phyloP scores from a whole-genome alignment of 345 rosid species.

The Populus pruinosa region DNA sequence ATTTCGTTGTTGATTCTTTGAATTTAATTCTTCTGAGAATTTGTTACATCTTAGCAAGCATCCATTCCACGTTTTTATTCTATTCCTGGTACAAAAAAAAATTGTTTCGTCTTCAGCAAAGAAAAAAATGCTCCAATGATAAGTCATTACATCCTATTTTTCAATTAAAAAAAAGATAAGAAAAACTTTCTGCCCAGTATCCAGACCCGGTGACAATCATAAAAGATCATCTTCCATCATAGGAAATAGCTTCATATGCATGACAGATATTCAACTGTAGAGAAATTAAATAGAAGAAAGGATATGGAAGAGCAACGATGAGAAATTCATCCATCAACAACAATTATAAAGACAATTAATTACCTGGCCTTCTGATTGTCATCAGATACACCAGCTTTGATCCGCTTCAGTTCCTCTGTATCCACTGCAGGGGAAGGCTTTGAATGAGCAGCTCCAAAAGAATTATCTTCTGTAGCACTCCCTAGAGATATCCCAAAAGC shows the following conservation, averaged over 20 bases:
- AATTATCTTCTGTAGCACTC: slow-evolving; percentile 34
- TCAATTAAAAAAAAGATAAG: background rate
- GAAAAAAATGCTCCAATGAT: background rate
- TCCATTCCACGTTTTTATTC: slow-evolving; percentile 36
- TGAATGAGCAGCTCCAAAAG: slow-evolving; percentile 41
- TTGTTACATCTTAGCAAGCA: slow-evolving; percentile 36
- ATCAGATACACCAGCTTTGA: slow-evolving; percentile 34
- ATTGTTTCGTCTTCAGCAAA: slow-evolving; percentile 10
- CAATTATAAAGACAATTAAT: background rate
- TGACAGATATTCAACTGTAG: slow-evolving; percentile 2
- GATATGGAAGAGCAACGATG: background rate
- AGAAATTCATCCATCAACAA: slow-evolving; percentile 3
- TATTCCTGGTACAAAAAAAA: slow-evolving; percentile 31
- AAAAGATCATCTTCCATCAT: slow-evolving; percentile 8
- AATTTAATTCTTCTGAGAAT: slow-evolving; percentile 30
- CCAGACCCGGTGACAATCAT: background rate
- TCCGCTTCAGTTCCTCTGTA: slow-evolving; percentile 48
- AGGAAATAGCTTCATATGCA: slow-evolving; percentile 3
- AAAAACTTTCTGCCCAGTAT: slow-evolving; percentile 1
- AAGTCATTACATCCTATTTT: background rate
- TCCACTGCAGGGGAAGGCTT: slow-evolving; percentile 41
- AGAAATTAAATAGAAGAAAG: background rate
- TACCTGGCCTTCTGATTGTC: slow-evolving; percentile 46
- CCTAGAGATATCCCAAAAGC: slow-evolving; percentile 43
- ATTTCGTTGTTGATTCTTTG: slow-evolving; percentile 42